Conservation (phyloP, 257 asterid genomes). For the Plantago major region DNA sequence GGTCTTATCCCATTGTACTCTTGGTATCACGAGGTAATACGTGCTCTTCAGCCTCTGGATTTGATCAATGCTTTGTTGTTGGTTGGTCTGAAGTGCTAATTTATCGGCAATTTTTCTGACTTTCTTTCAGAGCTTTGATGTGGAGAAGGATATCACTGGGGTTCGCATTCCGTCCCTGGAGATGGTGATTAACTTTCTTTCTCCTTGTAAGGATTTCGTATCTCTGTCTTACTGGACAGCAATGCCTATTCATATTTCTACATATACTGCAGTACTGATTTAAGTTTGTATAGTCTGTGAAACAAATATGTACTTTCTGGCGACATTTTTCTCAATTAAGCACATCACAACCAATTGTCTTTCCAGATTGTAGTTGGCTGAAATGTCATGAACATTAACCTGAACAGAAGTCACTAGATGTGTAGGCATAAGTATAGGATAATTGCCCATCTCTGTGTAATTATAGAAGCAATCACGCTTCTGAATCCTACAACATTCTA, state of each 20-base stretch:
- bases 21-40: slow-evolving; percentile 90
- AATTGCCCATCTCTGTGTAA: no score
- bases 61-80: slow-evolving; percentile 9
- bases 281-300: slow-evolving; percentile 6
- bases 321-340: neutral
- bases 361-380: no score
- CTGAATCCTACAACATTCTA: neutral
- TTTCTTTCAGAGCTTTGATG: slow-evolving; percentile 72
- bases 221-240: slow-evolving; percentile 28
- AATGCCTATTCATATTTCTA: slow-evolving; percentile 6
- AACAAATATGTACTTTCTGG: neutral
- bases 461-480: no score
- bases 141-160: slow-evolving; percentile 69
- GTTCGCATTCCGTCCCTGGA: slow-evolving; percentile 70
- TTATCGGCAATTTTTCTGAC: slow-evolving; percentile 5
- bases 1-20: slow-evolving; percentile 74
- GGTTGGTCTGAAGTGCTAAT: slow-evolving; percentile 2
- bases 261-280: neutral
- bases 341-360: neutral
- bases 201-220: slow-evolving; percentile 59
- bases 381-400: no score
- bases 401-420: no score
- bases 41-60: neutral
- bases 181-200: slow-evolving; percentile 93
- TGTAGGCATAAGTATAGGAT: no score